These are phyloP conservation scores for Sarcomyxa edulis DNA, from an alignment of 768 basidiomycete genomes.

Conservation along the genomic window DNA sequence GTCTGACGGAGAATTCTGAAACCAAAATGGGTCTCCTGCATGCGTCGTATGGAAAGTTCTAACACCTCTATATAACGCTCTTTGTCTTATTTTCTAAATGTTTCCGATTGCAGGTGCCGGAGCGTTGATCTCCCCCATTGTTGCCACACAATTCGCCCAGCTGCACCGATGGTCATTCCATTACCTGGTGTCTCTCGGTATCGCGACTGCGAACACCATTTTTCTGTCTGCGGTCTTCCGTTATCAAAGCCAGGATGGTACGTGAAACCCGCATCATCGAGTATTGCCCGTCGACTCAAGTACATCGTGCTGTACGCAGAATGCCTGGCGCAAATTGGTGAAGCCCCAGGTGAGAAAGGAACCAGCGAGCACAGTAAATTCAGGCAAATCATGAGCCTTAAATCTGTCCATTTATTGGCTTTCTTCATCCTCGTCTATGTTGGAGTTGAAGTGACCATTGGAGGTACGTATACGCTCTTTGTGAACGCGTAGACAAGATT, in stretches of 20 bases:
- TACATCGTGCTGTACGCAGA: too few relatives aligned
- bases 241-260: slow-evolving; percentile 68
- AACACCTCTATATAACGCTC: too few relatives aligned
- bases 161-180: slow-evolving; percentile 70
- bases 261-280: background rate
- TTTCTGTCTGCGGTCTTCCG: slow-evolving; percentile 56
- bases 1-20: slow-evolving; percentile 47
- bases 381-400: slow-evolving; percentile 46
- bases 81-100: background rate
- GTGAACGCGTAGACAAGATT: too few relatives aligned
- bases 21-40: slow-evolving; percentile 68
- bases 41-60: slow-evolving; percentile 49
- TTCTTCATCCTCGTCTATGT: slow-evolving; percentile 65
- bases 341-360: slow-evolving; percentile 30
- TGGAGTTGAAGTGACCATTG: slow-evolving; percentile 60
- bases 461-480: too few relatives aligned
- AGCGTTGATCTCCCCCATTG: slow-evolving; percentile 65
- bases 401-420: slow-evolving; percentile 56
- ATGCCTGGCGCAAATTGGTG: slow-evolving; percentile 49
- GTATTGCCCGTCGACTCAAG: too few relatives aligned
- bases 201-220: slow-evolving; percentile 48
- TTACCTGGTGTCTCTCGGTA: slow-evolving; percentile 49
- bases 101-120: slow-evolving; percentile 43
- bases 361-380: slow-evolving; percentile 33
- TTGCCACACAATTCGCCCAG: slow-evolving; percentile 77